phyloP scores from a whole-genome alignment of 2,329 filamentous ascomycete species.

The Macrophomina phaseolina region DNA sequence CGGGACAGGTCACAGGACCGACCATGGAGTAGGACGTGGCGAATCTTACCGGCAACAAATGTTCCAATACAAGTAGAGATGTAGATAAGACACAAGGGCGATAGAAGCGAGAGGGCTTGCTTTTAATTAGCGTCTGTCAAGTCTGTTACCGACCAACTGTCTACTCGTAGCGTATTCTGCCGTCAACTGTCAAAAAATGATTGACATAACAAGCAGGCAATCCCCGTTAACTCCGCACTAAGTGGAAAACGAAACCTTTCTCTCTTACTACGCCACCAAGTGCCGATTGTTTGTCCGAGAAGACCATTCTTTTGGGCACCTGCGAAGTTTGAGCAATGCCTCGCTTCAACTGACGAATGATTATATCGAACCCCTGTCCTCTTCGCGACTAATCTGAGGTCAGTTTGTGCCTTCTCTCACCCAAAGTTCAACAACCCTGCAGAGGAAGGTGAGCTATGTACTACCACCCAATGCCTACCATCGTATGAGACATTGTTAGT shows the following conservation, averaged over 20 bases:
- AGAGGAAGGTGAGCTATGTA: conserved; percentile 12
- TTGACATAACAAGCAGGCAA: neutral
- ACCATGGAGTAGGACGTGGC: too few species aligned
- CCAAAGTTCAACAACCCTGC: neutral
- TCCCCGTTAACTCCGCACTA: neutral
- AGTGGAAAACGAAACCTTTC: neutral
- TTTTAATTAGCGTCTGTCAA: conserved; percentile 15
- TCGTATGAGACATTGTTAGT: neutral
- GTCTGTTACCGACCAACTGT: conserved; percentile 5
- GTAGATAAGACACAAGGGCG: too few species aligned
- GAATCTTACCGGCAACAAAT: too few species aligned
- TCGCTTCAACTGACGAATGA: neutral
- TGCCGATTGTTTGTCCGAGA: conserved; percentile 6
- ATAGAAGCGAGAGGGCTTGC: too few species aligned
- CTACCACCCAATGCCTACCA: neutral
- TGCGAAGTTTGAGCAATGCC: neutral
- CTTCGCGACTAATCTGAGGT: neutral
- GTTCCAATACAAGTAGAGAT: too few species aligned
- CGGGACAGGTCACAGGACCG: too few species aligned
- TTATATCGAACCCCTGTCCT: neutral
- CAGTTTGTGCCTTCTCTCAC: neutral
- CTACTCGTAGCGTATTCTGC: neutral
- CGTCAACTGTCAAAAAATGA: neutral
- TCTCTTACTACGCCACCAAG: neutral
- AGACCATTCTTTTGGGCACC: conserved; percentile 4